Base-by-base conservation (phyloP, 805 yeast species). In the Candida boidinii region DNA sequence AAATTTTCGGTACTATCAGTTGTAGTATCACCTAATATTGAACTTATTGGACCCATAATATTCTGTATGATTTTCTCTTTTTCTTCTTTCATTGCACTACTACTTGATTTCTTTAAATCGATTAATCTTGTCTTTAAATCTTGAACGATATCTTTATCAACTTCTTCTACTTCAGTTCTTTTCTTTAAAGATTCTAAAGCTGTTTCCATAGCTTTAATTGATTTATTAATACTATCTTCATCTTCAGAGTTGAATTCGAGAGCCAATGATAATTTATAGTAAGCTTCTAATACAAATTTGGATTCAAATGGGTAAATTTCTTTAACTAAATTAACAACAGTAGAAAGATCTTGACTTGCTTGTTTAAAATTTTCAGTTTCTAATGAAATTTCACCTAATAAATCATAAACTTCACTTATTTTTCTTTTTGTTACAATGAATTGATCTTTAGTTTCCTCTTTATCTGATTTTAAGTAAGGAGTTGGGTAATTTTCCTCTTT, bases 311-410 rank as follows among this genome's bases (percentile, higher is more conserved):
- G 68, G 45, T 66, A 78, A 10, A 82, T 49, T 35, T 71, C 57
- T 31, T 59, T 48, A 51, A 83, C 68, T 28, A 79, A 56, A 19
- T 69, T 57, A 22, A 83, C 63, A 26, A 85, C 65, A 14, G 70
- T 57, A 29, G 65, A 60, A 36, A 86, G 73, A 53, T 88, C 95
- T 14, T 60, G 60, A 0, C 79, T 70, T 0, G 96, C 84, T 53
- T 85, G 94, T 12, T 64, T 58, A 54, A 87, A 87, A 54, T 85
- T 84, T 46, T 90, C 96, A 2, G 92, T 73, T 50, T 90, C 98
- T 28, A 88, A 63, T 0, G 95, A 79, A 8, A 88, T 81, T 51
- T 90, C 96, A 21, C 97, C 97, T 13, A 87, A 63, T 9, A 88
- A 56, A 48, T 82, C 88, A 51, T 77, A 81, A 1, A 79, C 71